These are phyloP conservation scores for Eruca vesicaria DNA, from an alignment of 441 rosid genomes.

Conservation along the genomic window DNA sequence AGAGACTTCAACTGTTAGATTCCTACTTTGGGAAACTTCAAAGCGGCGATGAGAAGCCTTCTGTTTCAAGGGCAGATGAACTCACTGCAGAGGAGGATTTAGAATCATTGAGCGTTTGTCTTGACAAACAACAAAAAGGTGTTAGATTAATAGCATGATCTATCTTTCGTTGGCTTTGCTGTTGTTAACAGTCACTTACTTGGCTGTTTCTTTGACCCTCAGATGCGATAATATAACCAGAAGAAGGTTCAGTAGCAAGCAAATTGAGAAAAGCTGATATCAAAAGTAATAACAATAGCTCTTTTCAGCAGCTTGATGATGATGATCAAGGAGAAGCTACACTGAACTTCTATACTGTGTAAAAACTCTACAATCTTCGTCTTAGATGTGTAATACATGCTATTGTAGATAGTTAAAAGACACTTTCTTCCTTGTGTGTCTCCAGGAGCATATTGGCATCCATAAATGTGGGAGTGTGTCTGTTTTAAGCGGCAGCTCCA, in stretches of 20 bases:
- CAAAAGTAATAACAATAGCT: constrained; percentile 18
- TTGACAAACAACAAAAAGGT: constrained; percentile 57
- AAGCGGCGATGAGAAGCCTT: constrained; percentile 29
- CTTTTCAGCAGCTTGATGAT: constrained; percentile 30
- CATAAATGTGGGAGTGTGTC: constrained; percentile 70
- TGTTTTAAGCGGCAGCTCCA: constrained; percentile 82
- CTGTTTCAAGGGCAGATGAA: constrained; percentile 20
- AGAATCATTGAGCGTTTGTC: constrained; percentile 48
- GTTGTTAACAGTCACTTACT: neutral
- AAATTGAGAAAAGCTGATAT: constrained; percentile 1
- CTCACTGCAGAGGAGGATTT: constrained; percentile 38
- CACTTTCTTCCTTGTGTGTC: neutral
- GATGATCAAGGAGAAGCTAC: constrained; percentile 42
- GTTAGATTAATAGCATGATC: neutral
- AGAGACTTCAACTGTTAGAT: constrained; percentile 54
- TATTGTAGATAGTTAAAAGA: neutral
- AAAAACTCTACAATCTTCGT: constrained; percentile 14
- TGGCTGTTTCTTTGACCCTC: constrained; percentile 14
- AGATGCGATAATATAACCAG: constrained; percentile 38
- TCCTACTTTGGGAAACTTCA: constrained; percentile 64
- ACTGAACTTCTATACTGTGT: constrained; percentile 68
- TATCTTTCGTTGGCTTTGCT: neutral
- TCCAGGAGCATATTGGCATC: constrained; percentile 73
- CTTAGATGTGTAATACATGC: neutral
- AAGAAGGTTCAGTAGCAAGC: constrained; percentile 25